Evolutionary conservation across 345 rosid species (phyloP).

Genomic region (Arabis alpina): DNA sequence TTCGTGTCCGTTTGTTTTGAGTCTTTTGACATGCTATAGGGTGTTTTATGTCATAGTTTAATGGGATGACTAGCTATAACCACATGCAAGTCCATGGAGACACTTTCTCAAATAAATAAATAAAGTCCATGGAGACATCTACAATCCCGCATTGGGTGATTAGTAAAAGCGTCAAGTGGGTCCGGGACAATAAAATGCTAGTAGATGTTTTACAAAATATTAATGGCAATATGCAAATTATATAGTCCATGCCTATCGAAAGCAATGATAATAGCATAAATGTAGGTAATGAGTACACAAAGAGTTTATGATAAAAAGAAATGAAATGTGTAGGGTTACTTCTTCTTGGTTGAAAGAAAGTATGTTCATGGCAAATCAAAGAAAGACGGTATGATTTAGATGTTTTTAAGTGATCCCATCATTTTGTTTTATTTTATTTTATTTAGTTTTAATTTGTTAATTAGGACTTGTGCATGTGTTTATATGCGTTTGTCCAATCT

Average conservation of each 20-base stretch:
- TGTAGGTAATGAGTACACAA: conserved; percentile 46
- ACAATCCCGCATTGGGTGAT: neutral
- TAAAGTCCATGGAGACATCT: neutral
- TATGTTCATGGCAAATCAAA: conserved; percentile 35
- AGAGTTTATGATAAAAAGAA: conserved; percentile 41
- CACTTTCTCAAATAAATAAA: too few relatives aligned
- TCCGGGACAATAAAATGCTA: conserved; percentile 17
- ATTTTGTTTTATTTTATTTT: conserved; percentile 29
- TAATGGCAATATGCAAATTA: conserved; percentile 37
- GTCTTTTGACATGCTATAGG: neutral
- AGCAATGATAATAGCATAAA: conserved; percentile 47
- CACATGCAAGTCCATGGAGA: conserved; percentile 24
- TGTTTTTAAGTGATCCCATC: conserved; percentile 43
- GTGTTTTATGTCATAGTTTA: conserved; percentile 2
- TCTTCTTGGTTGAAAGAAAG: conserved; percentile 42
- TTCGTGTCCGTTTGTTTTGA: neutral
- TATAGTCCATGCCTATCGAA: conserved; percentile 43
- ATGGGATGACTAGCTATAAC: neutral
- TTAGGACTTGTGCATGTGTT: conserved; percentile 46
- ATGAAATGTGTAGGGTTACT: conserved; percentile 45
- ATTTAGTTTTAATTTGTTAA: conserved; percentile 1
- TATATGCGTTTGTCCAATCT: conserved; percentile 37
- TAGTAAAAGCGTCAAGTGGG: neutral
- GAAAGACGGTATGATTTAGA: conserved; percentile 36
- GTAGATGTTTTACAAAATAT: conserved; percentile 20